These are phyloP conservation scores for Mortierella alpina DNA, from an alignment of 192 early-diverging fungal species.

Conservation along the genomic window DNA sequence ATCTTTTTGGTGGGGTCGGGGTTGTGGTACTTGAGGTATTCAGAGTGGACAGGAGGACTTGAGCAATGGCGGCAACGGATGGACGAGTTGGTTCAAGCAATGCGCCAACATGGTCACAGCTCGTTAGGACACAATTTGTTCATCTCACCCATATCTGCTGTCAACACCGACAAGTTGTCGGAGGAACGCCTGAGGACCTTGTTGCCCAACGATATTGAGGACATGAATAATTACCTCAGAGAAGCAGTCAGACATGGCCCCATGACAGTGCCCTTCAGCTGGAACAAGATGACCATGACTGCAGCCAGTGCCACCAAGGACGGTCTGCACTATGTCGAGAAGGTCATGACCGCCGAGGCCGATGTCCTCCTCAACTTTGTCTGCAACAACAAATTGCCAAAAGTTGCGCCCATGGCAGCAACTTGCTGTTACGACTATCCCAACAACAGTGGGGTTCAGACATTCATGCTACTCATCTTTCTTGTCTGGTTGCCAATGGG, in stretches of 20 bases:
- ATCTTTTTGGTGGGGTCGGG: slow-evolving; percentile 68
- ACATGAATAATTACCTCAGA: slow-evolving; percentile 69
- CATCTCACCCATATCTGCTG: slow-evolving; percentile 54
- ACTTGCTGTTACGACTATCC: slow-evolving; percentile 74
- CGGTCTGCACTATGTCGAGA: slow-evolving; percentile 74
- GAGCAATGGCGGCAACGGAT: slow-evolving; percentile 58
- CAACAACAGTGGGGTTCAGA: slow-evolving; percentile 55
- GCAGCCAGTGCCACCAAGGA: slow-evolving; percentile 63
- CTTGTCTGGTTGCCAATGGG: slow-evolving; percentile 56
- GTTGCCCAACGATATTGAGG: slow-evolving; percentile 51
- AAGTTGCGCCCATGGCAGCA: slow-evolving; percentile 58
- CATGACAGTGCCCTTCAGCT: slow-evolving; percentile 62
- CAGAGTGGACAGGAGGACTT: slow-evolving; percentile 51
- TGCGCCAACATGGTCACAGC: slow-evolving; percentile 2
- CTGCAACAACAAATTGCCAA: slow-evolving; percentile 65
- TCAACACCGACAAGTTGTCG: slow-evolving; percentile 60
- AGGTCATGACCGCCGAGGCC: slow-evolving; percentile 61
- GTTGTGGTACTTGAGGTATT: slow-evolving; percentile 74
- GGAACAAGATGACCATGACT: slow-evolving; percentile 59
- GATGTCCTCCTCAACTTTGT: slow-evolving; percentile 70
- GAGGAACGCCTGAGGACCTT: slow-evolving; percentile 60
- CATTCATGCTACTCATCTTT: slow-evolving; percentile 48
- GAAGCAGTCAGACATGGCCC: slow-evolving; percentile 6
- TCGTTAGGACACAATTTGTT: slow-evolving; percentile 37
- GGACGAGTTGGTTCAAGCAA: slow-evolving; percentile 45